Conservation (phyloP, 805 yeast genomes). For the Nakazawaea ambrosiae region DNA sequence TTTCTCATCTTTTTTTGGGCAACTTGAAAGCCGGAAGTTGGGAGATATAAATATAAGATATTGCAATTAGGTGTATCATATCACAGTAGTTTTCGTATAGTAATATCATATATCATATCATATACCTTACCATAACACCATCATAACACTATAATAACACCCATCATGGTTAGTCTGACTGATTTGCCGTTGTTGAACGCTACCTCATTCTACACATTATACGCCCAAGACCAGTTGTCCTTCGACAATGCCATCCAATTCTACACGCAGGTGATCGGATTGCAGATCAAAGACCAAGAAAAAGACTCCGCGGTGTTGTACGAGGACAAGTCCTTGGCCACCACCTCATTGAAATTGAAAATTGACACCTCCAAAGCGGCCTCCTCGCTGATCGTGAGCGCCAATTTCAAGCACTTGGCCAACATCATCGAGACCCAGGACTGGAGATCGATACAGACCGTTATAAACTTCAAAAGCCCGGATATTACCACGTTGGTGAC, state of each 20-base stretch:
- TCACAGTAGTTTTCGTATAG: no score
- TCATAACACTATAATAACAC: no score
- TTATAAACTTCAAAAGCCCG: slow-evolving; percentile 38
- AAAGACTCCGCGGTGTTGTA: slow-evolving; percentile 25
- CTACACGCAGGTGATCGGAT: slow-evolving; percentile 42
- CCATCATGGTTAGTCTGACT: no score
- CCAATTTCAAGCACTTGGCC: slow-evolving; percentile 21
- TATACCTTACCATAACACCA: no score
- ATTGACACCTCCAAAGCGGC: slow-evolving; percentile 21
- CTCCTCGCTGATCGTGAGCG: slow-evolving; percentile 17
- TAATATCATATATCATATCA: no score
- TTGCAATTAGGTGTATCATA: no score
- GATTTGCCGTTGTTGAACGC: slow-evolving; percentile 43
- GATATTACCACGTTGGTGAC: slow-evolving; percentile 31
- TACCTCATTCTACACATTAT: slow-evolving; percentile 41
- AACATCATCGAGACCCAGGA: slow-evolving; percentile 27
- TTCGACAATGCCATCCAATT: slow-evolving; percentile 44
- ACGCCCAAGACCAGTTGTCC: slow-evolving; percentile 41
- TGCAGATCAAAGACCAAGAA: slow-evolving; percentile 23
- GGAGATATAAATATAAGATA: no score
- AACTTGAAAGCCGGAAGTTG: no score
- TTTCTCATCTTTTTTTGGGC: no score
- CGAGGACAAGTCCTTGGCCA: slow-evolving; percentile 20
- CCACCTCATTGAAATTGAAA: slow-evolving; percentile 17
- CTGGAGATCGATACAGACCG: slow-evolving; percentile 42